Evolutionary conservation across 2,329 filamentous ascomycete genomes (phyloP), one percentile per base, ranked within the genome.

Genomic region (Fusarium humuli): DNA sequence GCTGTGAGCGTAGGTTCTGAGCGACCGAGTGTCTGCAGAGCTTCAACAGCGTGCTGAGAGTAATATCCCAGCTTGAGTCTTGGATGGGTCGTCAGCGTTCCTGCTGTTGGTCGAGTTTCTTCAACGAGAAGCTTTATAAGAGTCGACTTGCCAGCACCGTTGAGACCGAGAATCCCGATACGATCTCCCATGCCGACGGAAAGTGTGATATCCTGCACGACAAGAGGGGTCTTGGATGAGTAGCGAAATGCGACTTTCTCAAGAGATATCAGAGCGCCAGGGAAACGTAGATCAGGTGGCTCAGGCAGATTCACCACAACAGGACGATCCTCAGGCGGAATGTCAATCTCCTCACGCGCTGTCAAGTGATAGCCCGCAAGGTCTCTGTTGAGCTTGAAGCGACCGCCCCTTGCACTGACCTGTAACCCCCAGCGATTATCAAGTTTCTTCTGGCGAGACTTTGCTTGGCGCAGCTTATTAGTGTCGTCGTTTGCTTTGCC

Each of bases 401-500:
- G 84, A 7, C 88, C 88, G 2, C 94, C 94, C 54, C 86, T 90
- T 9, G 89, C 87, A 68, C 83, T 91, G 42, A 93, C 90, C 75
- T 94, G 86, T 73, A 97, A 79, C 0, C 93, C 94, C 88, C 90
- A 92, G 8, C 93, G 85, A 58, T 96, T 91, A 60, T 97, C 93
- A 2, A 97, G 85, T 77, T 94, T 94, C 83, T 94, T 95, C 81
- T 94, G 92, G 1, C 93, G 86, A 7, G 91, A 93, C 68, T 94
- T 94, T 6, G 93, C 93, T 82, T 94, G 92, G n/a, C 92, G 89
- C 5, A 97, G 84, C 77, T 94, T 94, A 77, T 95, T 95, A 72
- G 94, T 91, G 75, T 97, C 93, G 30, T 93, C 92, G 27, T 90
- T 91, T 49, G 90, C 89, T 77, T 91, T 92, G 9, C 92, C 94